Conservation (phyloP, 2,329 filamentous ascomycete genomes). For the Zelopaecilomyces penicillatus region DNA sequence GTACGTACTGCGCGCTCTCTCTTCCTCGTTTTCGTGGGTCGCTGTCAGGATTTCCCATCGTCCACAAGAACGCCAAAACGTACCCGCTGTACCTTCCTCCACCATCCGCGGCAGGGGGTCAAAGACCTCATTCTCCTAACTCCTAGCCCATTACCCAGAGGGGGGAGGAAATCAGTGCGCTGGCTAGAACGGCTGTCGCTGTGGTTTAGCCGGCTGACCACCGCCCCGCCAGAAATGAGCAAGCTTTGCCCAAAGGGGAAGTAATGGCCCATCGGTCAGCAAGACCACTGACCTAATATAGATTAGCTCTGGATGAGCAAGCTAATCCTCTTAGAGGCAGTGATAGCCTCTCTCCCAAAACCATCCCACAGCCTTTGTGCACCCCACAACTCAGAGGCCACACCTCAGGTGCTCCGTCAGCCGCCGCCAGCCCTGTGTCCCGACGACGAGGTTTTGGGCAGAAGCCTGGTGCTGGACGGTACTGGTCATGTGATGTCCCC, state of each 20-base stretch:
- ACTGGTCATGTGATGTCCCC: conserved; percentile 10
- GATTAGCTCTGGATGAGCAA: background rate
- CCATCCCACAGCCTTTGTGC: too few relatives aligned
- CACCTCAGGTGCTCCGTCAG: background rate
- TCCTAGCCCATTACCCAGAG: background rate
- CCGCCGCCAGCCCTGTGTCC: conserved; percentile 4
- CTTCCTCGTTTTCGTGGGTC: too few relatives aligned
- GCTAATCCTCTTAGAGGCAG: background rate
- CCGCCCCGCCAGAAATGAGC: too few relatives aligned
- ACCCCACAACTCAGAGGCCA: background rate
- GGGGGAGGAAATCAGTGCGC: conserved; percentile 4
- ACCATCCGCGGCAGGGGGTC: conserved; percentile 4
- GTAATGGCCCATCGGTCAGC: background rate
- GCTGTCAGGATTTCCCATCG: too few relatives aligned
- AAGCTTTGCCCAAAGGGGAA: conserved; percentile 4
- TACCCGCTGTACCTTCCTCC: background rate
- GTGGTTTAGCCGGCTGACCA: background rate
- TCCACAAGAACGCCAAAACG: background rate
- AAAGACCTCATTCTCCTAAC: background rate
- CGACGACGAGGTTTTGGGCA: conserved; percentile 2
- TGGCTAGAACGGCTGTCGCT: conserved; percentile 6
- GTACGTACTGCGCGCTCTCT: too few relatives aligned
- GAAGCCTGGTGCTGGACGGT: background rate
- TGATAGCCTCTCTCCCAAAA: too few relatives aligned
- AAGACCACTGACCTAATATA: background rate